phyloP scores from a whole-genome alignment of 116 monocot species.

The Posidonia oceanica region DNA sequence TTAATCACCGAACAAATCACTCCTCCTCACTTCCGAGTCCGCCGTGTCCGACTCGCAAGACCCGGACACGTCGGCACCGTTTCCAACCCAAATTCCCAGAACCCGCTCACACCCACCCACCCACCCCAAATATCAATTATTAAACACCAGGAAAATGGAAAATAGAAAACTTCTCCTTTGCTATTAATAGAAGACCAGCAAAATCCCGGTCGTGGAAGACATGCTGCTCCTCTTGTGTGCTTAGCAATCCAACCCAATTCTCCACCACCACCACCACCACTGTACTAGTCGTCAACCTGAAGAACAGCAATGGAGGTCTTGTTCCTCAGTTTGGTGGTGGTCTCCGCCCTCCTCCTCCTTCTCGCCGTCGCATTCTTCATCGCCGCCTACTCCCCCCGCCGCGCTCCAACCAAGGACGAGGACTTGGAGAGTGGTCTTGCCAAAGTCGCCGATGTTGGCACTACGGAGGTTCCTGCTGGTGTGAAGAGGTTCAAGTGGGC shows the following conservation, averaged over 20 bases:
- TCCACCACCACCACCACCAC: neutral
- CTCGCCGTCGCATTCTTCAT: neutral
- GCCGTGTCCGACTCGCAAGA: too few relatives aligned
- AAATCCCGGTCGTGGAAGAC: too few relatives aligned
- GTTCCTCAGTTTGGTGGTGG: neutral
- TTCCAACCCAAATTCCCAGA: too few relatives aligned
- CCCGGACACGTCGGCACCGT: too few relatives aligned
- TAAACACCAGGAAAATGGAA: slow-evolving; percentile 11
- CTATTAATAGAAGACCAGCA: too few relatives aligned
- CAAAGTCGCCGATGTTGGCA: neutral
- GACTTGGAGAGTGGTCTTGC: slow-evolving; percentile 5
- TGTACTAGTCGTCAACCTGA: too few relatives aligned
- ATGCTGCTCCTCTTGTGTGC: neutral
- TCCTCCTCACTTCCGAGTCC: too few relatives aligned
- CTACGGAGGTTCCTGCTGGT: neutral
- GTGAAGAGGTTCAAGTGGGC: slow-evolving; percentile 30
- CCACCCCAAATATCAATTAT: too few relatives aligned
- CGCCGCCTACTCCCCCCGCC: neutral
- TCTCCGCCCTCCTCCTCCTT: slow-evolving; percentile 2
- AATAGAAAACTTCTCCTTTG: neutral
- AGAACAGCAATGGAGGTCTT: neutral
- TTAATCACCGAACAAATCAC: too few relatives aligned
- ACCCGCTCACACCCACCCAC: too few relatives aligned
- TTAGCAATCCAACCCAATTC: neutral
- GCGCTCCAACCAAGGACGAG: neutral